Evolutionary conservation across 148 eudicot genomes (phyloP).

Genomic region (Suaeda aralocaspica): DNA sequence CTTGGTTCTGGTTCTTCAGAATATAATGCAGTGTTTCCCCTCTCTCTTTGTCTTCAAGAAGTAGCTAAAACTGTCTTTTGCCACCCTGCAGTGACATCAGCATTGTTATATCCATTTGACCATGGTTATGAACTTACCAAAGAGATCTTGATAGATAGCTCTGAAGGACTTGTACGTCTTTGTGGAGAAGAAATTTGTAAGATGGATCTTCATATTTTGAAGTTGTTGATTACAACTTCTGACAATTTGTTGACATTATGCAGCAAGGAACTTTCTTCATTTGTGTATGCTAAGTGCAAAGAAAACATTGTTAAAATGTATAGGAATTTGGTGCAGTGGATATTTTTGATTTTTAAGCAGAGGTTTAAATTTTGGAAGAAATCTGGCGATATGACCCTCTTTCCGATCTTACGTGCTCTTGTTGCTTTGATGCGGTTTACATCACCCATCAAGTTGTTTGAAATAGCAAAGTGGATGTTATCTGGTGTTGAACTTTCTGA

Average conservation of each 20-base stretch:
- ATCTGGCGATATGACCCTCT: slow-evolving; percentile 38
- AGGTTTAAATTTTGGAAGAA: slow-evolving; percentile 42
- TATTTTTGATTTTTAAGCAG: slow-evolving; percentile 40
- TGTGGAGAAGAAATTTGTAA: slow-evolving; percentile 42
- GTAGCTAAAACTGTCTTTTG: slow-evolving; percentile 52
- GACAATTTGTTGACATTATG: slow-evolving; percentile 35
- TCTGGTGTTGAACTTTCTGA: slow-evolving; percentile 36
- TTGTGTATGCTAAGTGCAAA: slow-evolving; percentile 26
- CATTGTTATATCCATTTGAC: slow-evolving; percentile 45
- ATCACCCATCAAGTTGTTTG: slow-evolving; percentile 75
- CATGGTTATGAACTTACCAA: slow-evolving; percentile 31
- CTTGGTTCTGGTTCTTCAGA: slow-evolving; percentile 28
- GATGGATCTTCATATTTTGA: slow-evolving; percentile 42
- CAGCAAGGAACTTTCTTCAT: slow-evolving; percentile 21
- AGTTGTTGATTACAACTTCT: slow-evolving; percentile 46
- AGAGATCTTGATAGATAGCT: slow-evolving; percentile 34
- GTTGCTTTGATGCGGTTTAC: slow-evolving; percentile 50
- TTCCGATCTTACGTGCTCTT: slow-evolving; percentile 52
- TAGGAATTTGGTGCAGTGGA: slow-evolving; percentile 36
- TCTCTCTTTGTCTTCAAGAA: slow-evolving; percentile 32
- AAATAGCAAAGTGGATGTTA: slow-evolving; percentile 63
- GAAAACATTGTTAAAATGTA: slow-evolving; percentile 33
- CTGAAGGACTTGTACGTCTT: slow-evolving; percentile 31
- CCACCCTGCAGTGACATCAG: slow-evolving; percentile 58
- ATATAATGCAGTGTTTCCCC: slow-evolving; percentile 12